Evolutionary conservation across 176 grass and related monocot genomes (phyloP).

Genomic region (Hordeum marinum): DNA sequence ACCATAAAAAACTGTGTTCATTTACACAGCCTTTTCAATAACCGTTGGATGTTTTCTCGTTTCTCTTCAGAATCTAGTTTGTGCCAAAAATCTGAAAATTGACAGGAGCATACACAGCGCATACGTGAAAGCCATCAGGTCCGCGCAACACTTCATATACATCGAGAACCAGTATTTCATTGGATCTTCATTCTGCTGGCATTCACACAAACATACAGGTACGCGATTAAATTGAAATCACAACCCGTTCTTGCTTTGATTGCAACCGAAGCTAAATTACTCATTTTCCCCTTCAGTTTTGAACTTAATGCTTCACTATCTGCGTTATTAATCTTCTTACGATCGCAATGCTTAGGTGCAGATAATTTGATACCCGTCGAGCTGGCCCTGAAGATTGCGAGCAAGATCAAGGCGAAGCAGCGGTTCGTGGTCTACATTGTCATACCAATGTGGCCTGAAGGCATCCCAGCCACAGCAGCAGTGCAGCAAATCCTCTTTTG

Average conservation of each 20-base stretch:
- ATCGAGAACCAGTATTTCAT: conserved; percentile 98
- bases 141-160: conserved; percentile 81
- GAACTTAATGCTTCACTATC: neutral
- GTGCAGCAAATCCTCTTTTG: conserved; percentile 95
- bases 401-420: conserved; percentile 72
- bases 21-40: neutral
- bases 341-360: conserved; percentile 38
- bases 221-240: neutral
- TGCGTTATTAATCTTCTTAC: neutral
- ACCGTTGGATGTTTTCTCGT: neutral
- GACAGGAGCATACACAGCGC: conserved; percentile 93
- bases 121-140: conserved; percentile 88
- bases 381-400: conserved; percentile 80
- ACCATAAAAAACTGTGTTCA: too few relatives aligned
- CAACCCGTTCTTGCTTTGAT: neutral
- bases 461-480: conserved; percentile 56
- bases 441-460: conserved; percentile 97
- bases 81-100: conserved; percentile 82
- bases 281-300: neutral
- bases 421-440: conserved; percentile 73
- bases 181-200: conserved; percentile 85
- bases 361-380: conserved; percentile 91
- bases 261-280: neutral
- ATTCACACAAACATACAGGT: conserved; percentile 83
- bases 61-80: conserved; percentile 70